Evolutionary conservation across 805 yeast species (phyloP).

Genomic region (Yarrowia yakushimensis): DNA sequence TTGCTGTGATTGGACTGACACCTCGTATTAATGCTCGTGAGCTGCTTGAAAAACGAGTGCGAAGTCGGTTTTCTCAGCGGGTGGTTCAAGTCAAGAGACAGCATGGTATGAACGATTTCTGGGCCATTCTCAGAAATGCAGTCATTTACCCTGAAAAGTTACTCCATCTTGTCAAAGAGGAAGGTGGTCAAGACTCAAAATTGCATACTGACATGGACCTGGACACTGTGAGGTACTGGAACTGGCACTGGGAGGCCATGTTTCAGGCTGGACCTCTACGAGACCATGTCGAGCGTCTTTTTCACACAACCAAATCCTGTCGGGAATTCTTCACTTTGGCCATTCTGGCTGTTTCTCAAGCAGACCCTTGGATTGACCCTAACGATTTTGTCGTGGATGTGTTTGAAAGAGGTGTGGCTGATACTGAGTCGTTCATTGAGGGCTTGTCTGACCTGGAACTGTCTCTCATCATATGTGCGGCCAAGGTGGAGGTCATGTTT

Average conservation of each 20-base stretch:
- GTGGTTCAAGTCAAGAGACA: slow-evolving; percentile 58
- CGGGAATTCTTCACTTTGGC: slow-evolving; percentile 40
- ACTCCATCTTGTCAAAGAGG: slow-evolving; percentile 27
- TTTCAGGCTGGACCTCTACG: slow-evolving; percentile 36
- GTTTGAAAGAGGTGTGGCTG: slow-evolving; percentile 31
- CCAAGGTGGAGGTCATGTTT: slow-evolving; percentile 61
- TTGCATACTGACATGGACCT: slow-evolving; percentile 21
- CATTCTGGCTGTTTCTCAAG: slow-evolving; percentile 32
- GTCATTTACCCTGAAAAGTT: slow-evolving; percentile 33
- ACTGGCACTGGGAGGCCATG: slow-evolving; percentile 27
- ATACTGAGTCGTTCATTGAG: slow-evolving; percentile 33
- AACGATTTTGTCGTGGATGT: slow-evolving; percentile 24
- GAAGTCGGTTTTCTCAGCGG: slow-evolving; percentile 83
- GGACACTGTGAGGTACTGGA: slow-evolving; percentile 29
- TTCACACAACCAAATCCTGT: slow-evolving; percentile 56
- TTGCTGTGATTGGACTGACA: slow-evolving; percentile 77
- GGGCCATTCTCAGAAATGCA: slow-evolving; percentile 45
- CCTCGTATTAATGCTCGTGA: slow-evolving; percentile 74
- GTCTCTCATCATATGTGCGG: slow-evolving; percentile 67
- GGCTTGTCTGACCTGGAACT: slow-evolving; percentile 69
- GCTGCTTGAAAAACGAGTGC: slow-evolving; percentile 82
- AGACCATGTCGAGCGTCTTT: slow-evolving; percentile 45
- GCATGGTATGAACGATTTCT: slow-evolving; percentile 47
- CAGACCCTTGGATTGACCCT: slow-evolving; percentile 33
- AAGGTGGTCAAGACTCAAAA: neutral